Percentiles rank a stretch among this genome's conserved stretches.
Evolutionary conservation across 768 basidiomycete species (phyloP).

Genomic region (Mycena kentingensis): DNA sequence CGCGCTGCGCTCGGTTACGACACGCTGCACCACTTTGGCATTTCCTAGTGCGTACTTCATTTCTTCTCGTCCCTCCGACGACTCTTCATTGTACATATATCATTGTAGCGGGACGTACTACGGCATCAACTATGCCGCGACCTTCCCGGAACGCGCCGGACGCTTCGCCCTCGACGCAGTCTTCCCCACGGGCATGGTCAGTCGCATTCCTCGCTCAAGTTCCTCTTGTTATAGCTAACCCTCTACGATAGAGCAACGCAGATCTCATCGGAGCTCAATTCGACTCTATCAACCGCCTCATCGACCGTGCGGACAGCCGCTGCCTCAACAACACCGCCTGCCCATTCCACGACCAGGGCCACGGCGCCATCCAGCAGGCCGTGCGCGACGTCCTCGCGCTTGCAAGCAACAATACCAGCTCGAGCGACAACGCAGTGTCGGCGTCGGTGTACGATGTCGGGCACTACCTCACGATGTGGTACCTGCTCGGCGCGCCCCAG

Average conservation of each 20-base stretch:
- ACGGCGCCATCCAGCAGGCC: constrained; percentile 39
- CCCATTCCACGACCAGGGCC: constrained; percentile 22
- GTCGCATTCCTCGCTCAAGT: neutral
- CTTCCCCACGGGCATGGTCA: constrained; percentile 1
- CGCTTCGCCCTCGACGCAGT: constrained; percentile 15
- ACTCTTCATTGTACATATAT: neutral
- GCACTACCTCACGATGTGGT: too few species aligned
- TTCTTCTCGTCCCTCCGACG: too few species aligned
- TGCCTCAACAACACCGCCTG: constrained; percentile 20
- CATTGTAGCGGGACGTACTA: constrained; percentile 15
- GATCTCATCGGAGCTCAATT: constrained; percentile 12
- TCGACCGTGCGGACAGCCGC: constrained; percentile 20
- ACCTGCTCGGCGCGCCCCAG: too few species aligned
- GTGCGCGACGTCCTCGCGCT: constrained; percentile 20
- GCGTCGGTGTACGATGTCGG: too few species aligned
- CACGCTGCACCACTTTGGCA: constrained; percentile 7
- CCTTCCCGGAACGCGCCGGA: constrained; percentile 11
- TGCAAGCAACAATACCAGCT: neutral
- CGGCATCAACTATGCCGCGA: constrained; percentile 4
- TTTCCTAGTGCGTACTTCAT: constrained; percentile 15
- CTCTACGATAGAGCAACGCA: neutral
- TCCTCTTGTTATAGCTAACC: neutral
- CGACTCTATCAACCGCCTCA: constrained; percentile 17
- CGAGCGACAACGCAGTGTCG: neutral
- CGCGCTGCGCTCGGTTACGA: constrained; percentile 19